These are phyloP conservation scores for Bocquillonia castaneifolia DNA, from an alignment of 441 rosid species.

Conservation along the genomic window DNA sequence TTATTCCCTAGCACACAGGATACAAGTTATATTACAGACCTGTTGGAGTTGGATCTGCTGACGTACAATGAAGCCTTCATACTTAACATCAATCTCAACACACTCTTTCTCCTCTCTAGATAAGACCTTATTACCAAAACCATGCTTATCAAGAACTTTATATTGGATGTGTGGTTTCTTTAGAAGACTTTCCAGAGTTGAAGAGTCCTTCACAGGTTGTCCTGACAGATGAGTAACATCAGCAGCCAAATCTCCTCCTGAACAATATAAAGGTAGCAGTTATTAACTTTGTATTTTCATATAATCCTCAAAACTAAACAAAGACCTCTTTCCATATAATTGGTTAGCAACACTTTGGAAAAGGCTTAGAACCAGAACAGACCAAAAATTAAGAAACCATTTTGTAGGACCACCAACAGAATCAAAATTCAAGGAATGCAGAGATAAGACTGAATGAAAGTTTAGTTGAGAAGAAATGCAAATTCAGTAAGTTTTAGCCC, in stretches of 20 bases:
- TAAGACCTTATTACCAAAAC: constrained; percentile 68
- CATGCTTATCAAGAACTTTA: constrained; percentile 73
- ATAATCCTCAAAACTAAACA: not conserved
- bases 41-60: constrained; percentile 79
- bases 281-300: not conserved
- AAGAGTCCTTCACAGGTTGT: constrained; percentile 81
- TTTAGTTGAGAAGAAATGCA: not conserved
- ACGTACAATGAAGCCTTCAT: constrained; percentile 89
- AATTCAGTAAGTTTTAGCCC: too few relatives aligned
- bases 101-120: constrained; percentile 77
- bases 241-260: constrained; percentile 85
- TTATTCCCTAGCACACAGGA: not conserved
- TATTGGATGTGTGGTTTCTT: constrained; percentile 92
- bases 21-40: constrained; percentile 39
- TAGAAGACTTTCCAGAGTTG: constrained; percentile 77
- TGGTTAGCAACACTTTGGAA: not conserved
- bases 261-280: constrained; percentile 22
- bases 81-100: constrained; percentile 88
- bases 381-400: not conserved
- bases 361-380: not conserved
- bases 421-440: not conserved
- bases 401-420: not conserved
- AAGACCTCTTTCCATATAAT: not conserved
- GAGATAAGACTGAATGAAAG: not conserved
- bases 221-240: constrained; percentile 57